These are phyloP conservation scores for Russula ochroleuca DNA, from an alignment of 768 basidiomycete genomes.

Conservation along the genomic window DNA sequence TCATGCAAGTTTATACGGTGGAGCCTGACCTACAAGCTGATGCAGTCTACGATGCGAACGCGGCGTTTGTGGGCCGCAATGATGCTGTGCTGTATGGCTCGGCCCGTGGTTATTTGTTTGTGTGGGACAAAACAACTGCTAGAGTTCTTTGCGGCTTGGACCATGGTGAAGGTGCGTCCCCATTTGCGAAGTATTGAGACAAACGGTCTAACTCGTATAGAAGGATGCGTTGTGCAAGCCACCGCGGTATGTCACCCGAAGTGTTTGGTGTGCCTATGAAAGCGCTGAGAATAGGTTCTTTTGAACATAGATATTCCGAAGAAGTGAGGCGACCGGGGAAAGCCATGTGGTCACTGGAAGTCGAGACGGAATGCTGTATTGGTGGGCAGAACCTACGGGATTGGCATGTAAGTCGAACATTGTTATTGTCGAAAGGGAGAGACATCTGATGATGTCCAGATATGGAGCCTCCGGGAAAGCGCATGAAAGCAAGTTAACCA, in stretches of 20 bases:
- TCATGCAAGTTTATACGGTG: conserved; percentile 50
- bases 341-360: conserved; percentile 25
- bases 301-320: conserved; percentile 8
- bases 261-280: neutral
- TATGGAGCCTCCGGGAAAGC: conserved; percentile 19
- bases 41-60: conserved; percentile 40
- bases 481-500: conserved; percentile 21
- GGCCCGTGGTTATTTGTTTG: conserved; percentile 50
- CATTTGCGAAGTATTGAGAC: neutral
- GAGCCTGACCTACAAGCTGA: conserved; percentile 38
- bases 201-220: conserved; percentile 1
- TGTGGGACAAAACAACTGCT: conserved; percentile 58
- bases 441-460: conserved; percentile 1
- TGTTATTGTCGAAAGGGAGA: neutral
- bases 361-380: conserved; percentile 25
- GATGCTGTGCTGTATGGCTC: conserved; percentile 55
- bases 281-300: conserved; percentile 1
- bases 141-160: conserved; percentile 55
- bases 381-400: conserved; percentile 25
- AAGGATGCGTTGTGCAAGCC: conserved; percentile 24
- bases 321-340: neutral
- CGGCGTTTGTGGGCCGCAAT: conserved; percentile 50
- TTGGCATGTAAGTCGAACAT: conserved; percentile 10
- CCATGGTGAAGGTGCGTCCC: conserved; percentile 51
- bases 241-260: conserved; percentile 12